Evolutionary conservation across 139 green algal species (phyloP).

Genomic region (Chloropicon primus): DNA sequence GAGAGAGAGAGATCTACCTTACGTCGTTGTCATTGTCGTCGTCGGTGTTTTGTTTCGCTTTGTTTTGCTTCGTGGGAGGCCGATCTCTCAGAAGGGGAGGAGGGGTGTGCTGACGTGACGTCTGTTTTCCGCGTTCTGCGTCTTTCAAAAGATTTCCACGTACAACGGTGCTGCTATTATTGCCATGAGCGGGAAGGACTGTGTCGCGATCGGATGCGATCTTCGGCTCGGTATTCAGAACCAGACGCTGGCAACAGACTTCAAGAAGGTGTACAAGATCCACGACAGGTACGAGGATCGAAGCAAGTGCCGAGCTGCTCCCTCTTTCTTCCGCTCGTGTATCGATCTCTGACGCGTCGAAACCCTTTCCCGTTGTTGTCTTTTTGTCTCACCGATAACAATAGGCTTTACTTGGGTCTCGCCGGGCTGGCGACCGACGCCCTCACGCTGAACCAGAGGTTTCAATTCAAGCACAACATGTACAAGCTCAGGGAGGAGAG

Average conservation of each 20-base stretch:
- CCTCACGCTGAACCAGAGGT: constrained; percentile 68
- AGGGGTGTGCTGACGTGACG: too few relatives aligned
- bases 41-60: too few relatives aligned
- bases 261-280: constrained; percentile 82
- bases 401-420: constrained; percentile 78
- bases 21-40: too few relatives aligned
- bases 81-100: too few relatives aligned
- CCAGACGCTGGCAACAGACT: constrained; percentile 90
- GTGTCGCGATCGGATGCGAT: constrained; percentile 92
- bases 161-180: constrained; percentile 91
- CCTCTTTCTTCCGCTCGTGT: too few relatives aligned
- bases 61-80: too few relatives aligned
- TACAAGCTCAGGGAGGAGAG: constrained; percentile 95
- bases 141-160: constrained; percentile 20
- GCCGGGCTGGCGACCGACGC: constrained; percentile 83
- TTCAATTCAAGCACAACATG: constrained; percentile 92
- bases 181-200: constrained; percentile 82
- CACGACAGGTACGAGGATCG: constrained; percentile 55
- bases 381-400: too few relatives aligned
- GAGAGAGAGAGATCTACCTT: too few relatives aligned
- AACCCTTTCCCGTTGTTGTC: not conserved
- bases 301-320: too few relatives aligned
- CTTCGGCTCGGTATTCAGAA: constrained; percentile 92
- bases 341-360: too few relatives aligned
- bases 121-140: too few relatives aligned